Percentiles rank a stretch among this genome's conserved stretches.
Evolutionary conservation across 768 basidiomycete genomes (phyloP).

Genomic region (Phanerodontia chrysosporium): DNA sequence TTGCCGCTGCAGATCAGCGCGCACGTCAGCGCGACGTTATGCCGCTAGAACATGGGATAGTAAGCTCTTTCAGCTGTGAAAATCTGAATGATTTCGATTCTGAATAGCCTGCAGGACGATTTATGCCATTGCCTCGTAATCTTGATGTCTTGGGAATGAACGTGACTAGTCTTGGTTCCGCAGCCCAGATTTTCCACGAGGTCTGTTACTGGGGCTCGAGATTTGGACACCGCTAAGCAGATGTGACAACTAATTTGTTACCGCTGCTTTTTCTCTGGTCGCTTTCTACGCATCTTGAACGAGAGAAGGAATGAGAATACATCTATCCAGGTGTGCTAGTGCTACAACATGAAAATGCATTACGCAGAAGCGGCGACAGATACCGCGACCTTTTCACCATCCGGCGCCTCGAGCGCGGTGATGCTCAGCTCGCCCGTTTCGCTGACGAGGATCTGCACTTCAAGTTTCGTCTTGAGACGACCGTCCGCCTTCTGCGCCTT

Average conservation of each 20-base stretch:
- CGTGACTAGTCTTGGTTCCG: too few relatives aligned
- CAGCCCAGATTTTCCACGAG: too few relatives aligned
- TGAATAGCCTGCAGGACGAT: too few relatives aligned
- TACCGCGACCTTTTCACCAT: slow-evolving; percentile 31
- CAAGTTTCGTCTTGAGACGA: slow-evolving; percentile 47
- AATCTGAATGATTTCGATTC: too few relatives aligned
- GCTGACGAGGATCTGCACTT: slow-evolving; percentile 37
- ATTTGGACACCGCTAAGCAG: too few relatives aligned
- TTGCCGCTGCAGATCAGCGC: slow-evolving; percentile 32
- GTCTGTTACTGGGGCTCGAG: too few relatives aligned
- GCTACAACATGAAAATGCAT: background rate
- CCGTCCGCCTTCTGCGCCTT: slow-evolving; percentile 42
- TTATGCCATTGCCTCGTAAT: too few relatives aligned
- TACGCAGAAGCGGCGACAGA: slow-evolving; percentile 14
- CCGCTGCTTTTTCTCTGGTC: too few relatives aligned
- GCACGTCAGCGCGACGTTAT: slow-evolving; percentile 1
- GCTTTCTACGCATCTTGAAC: too few relatives aligned
- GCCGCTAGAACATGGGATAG: slow-evolving; percentile 25
- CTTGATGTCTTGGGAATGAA: too few relatives aligned
- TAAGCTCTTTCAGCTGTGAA: too few relatives aligned
- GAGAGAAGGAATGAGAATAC: background rate
- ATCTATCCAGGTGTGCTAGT: background rate
- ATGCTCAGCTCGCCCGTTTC: slow-evolving; percentile 33
- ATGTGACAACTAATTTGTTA: too few relatives aligned
- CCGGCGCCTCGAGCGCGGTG: slow-evolving; percentile 32